These are phyloP conservation scores for Balansia obtecta DNA, from an alignment of 2,329 filamentous ascomycete species.

Conservation along the genomic window DNA sequence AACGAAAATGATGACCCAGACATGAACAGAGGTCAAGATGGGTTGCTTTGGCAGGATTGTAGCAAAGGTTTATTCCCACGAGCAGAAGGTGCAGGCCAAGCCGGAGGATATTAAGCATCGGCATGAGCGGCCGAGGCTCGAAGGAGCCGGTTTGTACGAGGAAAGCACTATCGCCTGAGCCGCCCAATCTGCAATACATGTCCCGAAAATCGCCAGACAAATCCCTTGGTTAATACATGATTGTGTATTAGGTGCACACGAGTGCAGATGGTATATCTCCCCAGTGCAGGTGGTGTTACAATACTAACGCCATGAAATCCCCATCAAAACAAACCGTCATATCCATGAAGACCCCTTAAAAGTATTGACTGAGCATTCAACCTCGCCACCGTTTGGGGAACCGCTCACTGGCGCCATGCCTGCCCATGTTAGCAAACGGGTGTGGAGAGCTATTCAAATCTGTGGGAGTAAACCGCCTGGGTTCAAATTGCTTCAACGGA, in stretches of 20 bases:
- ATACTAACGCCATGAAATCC: slow-evolving; percentile 5
- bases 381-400: slow-evolving; percentile 19
- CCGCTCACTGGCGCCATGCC: slow-evolving; percentile 26
- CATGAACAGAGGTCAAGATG: not conserved
- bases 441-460: slow-evolving; percentile 17
- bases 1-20: not conserved
- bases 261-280: not conserved
- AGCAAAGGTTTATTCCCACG: not conserved
- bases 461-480: slow-evolving; percentile 14
- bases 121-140: not conserved
- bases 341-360: not conserved
- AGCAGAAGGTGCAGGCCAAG: not conserved
- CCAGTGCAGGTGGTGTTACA: not conserved
- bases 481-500: slow-evolving; percentile 25
- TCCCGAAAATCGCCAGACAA: too few relatives aligned
- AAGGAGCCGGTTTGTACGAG: not conserved
- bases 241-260: not conserved
- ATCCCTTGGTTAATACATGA: not conserved
- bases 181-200: too few relatives aligned
- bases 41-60: not conserved
- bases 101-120: not conserved
- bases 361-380: not conserved
- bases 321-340: not conserved
- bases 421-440: slow-evolving; percentile 26
- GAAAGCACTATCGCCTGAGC: too few relatives aligned